These are phyloP conservation scores for Chlorella sorokiniana DNA, from an alignment of 139 green algal genomes.

Conservation along the genomic window DNA sequence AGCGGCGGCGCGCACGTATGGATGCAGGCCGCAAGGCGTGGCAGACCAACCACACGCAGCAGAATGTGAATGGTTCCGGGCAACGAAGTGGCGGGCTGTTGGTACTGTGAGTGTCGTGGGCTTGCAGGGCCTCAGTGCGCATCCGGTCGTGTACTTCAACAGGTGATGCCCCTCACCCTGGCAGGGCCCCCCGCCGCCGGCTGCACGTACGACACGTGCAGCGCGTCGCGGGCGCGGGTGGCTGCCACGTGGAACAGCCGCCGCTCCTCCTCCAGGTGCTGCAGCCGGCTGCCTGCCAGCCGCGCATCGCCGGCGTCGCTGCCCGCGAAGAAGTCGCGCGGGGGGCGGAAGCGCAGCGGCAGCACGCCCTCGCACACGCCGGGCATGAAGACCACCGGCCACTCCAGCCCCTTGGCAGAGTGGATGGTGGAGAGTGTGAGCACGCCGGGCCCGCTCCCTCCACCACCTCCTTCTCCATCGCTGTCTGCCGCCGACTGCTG, in stretches of 20 bases:
- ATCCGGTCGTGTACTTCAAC: no score
- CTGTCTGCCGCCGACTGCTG: neutral
- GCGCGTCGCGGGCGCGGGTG: conserved; percentile 8
- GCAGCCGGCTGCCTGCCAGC: neutral
- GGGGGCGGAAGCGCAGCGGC: neutral
- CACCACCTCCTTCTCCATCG: neutral
- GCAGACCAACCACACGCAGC: no score
- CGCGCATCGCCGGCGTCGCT: neutral
- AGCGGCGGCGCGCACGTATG: neutral
- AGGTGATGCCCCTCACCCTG: no score
- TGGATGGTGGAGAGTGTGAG: conserved; percentile 30
- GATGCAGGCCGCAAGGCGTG: no score
- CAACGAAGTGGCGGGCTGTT: no score
- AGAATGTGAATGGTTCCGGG: no score
- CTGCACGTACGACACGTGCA: conserved; percentile 20
- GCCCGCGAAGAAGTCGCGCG: no score
- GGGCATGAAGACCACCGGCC: neutral
- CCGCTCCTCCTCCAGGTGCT: conserved; percentile 27
- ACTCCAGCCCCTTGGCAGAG: conserved; percentile 20
- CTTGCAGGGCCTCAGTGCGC: no score
- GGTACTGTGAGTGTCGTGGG: no score
- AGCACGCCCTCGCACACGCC: neutral
- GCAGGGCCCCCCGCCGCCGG: neutral
- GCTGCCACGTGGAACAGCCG: conserved; percentile 31
- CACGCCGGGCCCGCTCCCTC: neutral